phyloP scores from a whole-genome alignment of 1,284 basidiomycete genomes.

The Sporisorium iseilematis-ciliati region DNA sequence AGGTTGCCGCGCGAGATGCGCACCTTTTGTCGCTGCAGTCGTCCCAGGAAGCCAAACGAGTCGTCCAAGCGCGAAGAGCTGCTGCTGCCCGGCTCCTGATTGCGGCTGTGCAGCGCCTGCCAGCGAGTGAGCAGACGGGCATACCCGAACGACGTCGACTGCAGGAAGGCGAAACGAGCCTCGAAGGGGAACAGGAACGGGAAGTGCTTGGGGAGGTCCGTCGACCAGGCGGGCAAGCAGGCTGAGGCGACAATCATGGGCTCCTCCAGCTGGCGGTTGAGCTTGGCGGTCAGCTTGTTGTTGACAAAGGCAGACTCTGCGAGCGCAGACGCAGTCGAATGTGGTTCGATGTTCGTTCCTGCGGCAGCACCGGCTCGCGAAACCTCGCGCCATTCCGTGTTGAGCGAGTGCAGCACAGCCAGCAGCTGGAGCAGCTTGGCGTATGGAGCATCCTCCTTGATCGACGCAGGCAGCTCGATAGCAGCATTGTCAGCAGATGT shows the following conservation, averaged over 20 bases:
- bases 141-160: constrained; percentile 97
- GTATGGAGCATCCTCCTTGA: constrained; percentile 86
- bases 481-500: constrained; percentile 25
- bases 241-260: constrained; percentile 98
- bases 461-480: constrained; percentile 75
- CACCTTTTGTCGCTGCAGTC: constrained; percentile 94
- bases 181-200: constrained; percentile 99
- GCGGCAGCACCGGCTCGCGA: constrained; percentile 16
- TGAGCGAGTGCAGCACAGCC: constrained; percentile 84
- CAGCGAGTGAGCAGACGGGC: constrained; percentile 91
- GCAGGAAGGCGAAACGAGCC: constrained; percentile 94
- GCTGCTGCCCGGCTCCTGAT: constrained; percentile 49
- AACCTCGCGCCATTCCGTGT: constrained; percentile 75
- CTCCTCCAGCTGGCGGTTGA: constrained; percentile 97
- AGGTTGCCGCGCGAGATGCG: constrained; percentile 94
- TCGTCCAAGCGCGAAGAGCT: constrained; percentile 75
- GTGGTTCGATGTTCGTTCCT: constrained; percentile 1
- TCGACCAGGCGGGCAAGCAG: constrained; percentile 95
- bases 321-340: constrained; percentile 71
- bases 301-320: constrained; percentile 88
- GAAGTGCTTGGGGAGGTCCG: constrained; percentile 92
- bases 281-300: constrained; percentile 96
- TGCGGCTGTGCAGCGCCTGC: constrained; percentile 79
- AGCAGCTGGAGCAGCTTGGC: constrained; percentile 91
- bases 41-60: constrained; percentile 88